phyloP scores from a whole-genome alignment of 768 basidiomycete genomes.

The Russula olivacea region DNA sequence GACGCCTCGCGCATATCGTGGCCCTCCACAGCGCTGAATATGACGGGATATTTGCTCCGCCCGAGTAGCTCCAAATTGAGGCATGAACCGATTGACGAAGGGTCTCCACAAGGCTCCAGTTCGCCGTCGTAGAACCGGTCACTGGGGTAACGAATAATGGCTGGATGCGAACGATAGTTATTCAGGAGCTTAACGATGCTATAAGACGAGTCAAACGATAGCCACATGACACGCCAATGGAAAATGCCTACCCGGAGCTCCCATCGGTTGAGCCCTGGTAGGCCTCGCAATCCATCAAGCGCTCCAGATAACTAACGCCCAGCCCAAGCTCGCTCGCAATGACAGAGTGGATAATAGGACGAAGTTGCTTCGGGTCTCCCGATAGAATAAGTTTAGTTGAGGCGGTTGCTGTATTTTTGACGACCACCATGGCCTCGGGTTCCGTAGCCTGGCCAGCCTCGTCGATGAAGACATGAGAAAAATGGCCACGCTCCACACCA shows the following conservation, averaged over 20 bases:
- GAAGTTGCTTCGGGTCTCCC: constrained; percentile 68
- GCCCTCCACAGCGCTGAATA: constrained; percentile 57
- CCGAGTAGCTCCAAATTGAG: constrained; percentile 32
- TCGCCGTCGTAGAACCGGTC: constrained; percentile 53
- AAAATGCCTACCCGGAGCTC: constrained; percentile 5
- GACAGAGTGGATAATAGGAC: constrained; percentile 57
- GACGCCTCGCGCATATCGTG: constrained; percentile 60
- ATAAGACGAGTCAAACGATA: background rate
- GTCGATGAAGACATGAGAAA: constrained; percentile 62
- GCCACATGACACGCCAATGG: background rate
- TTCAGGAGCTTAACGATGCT: constrained; percentile 59
- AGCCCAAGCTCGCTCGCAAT: constrained; percentile 54
- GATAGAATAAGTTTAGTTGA: constrained; percentile 55
- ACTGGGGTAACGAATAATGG: constrained; percentile 58
- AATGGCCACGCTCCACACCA: constrained; percentile 56
- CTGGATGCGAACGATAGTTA: constrained; percentile 60
- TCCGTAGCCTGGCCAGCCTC: constrained; percentile 72
- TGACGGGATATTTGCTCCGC: constrained; percentile 42
- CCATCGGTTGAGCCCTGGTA: background rate
- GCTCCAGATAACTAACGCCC: constrained; percentile 55
- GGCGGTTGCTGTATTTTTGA: constrained; percentile 52
- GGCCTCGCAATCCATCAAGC: constrained; percentile 32
- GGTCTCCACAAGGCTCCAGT: constrained; percentile 44
- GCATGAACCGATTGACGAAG: constrained; percentile 28
- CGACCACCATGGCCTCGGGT: constrained; percentile 55